Evolutionary conservation across 2,329 filamentous ascomycete genomes (phyloP).

Genomic region (Paraconiothyrium brasiliense): DNA sequence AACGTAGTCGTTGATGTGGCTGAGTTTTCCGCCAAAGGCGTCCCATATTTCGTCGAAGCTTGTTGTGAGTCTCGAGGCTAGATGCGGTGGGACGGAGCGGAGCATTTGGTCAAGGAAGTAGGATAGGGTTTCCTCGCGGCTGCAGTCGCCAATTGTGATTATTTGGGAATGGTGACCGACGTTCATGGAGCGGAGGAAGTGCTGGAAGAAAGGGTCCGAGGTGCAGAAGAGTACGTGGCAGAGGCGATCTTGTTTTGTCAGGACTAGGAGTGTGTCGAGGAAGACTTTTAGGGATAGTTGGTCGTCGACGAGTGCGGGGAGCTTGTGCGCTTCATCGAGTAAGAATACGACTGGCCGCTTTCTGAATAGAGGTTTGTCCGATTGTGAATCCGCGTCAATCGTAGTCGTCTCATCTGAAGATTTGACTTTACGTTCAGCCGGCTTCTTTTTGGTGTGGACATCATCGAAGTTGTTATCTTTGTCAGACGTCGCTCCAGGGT

Average conservation of each 20-base stretch:
- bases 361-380: neutral
- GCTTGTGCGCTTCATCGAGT: conserved; percentile 6
- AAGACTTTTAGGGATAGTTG: conserved; percentile 2
- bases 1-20: conserved; percentile 4
- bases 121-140: neutral
- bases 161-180: conserved; percentile 3
- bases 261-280: conserved; percentile 2
- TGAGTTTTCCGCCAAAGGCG: neutral
- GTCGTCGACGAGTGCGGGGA: neutral
- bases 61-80: neutral
- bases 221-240: conserved; percentile 5
- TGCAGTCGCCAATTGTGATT: conserved; percentile 6
- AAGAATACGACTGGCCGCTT: conserved; percentile 5
- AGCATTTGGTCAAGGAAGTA: conserved; percentile 1
- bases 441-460: neutral
- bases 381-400: neutral
- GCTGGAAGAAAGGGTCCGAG: conserved; percentile 2
- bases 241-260: conserved; percentile 4
- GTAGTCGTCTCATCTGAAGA: neutral
- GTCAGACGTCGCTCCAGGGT: neutral
- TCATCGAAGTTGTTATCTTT: neutral
- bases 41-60: neutral
- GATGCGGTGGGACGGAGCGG: neutral
- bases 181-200: conserved; percentile 7
- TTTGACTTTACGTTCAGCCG: neutral